These are phyloP conservation scores for Colletotrichum echinochloae DNA, from an alignment of 2,329 filamentous ascomycete genomes.

Conservation along the genomic window DNA sequence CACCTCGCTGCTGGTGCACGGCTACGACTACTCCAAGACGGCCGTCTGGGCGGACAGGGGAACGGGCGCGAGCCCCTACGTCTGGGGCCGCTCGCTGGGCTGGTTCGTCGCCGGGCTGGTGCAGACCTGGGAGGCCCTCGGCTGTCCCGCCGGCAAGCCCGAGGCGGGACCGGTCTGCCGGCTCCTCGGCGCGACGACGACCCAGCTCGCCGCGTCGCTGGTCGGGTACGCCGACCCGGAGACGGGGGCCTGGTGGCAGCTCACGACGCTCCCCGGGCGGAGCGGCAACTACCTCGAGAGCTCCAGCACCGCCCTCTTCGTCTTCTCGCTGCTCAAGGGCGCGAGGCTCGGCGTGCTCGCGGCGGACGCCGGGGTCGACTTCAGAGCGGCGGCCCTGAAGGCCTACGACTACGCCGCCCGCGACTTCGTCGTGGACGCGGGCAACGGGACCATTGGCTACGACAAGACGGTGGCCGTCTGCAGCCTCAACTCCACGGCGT, in stretches of 20 bases:
- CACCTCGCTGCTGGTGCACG: slow-evolving; percentile 37
- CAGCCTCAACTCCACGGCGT: slow-evolving; percentile 56
- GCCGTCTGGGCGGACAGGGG: slow-evolving; percentile 39
- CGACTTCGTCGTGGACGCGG: slow-evolving; percentile 27
- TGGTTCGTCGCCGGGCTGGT: slow-evolving; percentile 42
- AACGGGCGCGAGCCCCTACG: slow-evolving; percentile 40
- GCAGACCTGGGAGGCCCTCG: slow-evolving; percentile 36
- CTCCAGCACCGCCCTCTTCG: slow-evolving; percentile 40
- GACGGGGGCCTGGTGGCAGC: slow-evolving; percentile 40
- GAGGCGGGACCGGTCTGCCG: slow-evolving; percentile 17
- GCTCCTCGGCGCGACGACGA: slow-evolving; percentile 12
- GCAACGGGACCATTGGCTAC: slow-evolving; percentile 45
- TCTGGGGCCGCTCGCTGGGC: slow-evolving; percentile 40
- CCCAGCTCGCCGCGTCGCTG: slow-evolving; percentile 21
- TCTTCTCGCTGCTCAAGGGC: slow-evolving; percentile 37
- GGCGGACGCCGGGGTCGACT: background rate
- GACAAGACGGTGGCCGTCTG: slow-evolving; percentile 55
- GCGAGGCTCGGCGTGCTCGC: slow-evolving; percentile 20
- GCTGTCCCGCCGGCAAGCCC: slow-evolving; percentile 11
- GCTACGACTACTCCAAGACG: slow-evolving; percentile 39
- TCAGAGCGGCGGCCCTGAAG: slow-evolving; percentile 25
- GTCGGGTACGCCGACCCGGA: slow-evolving; percentile 26
- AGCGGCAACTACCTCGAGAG: slow-evolving; percentile 41
- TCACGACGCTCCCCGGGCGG: slow-evolving; percentile 33
- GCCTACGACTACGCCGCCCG: slow-evolving; percentile 36